Base-by-base conservation (phyloP, 768 basidiomycete species). In the Rhizopogon salebrosus region DNA sequence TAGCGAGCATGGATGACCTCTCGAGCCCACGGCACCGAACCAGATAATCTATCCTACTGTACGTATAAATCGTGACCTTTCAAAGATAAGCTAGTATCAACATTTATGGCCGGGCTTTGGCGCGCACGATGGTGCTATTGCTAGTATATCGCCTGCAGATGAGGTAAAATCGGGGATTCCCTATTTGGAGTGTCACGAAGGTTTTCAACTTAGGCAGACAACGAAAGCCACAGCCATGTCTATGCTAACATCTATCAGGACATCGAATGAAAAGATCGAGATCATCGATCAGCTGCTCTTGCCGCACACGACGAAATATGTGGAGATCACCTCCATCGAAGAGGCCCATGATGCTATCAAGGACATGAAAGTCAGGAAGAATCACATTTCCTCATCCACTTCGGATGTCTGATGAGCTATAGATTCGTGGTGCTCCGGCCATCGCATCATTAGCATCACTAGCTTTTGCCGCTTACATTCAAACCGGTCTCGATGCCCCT, bases 301-400 rank as follows among this genome's bases (percentile, higher is more conserved):
- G 7, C 94, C 93, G 0, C 88, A 89, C 63, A 79, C 76, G 1
- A 80, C 80, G n/a, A 75, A 85, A 57, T 89, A 79, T 59, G 56
- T 90, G 27, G 61, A 75, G 22, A 82, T 98, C 48, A 71, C 80
- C n/a, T 78, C 82, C 13, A 74, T 91, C 54, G 83, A 93, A 48
- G 82, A 92, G 27, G 95, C 94, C 0, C 88, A 90, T 70, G 89
- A 93, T 63, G 95, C 94, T 16, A 98, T 98, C 71, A 95, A 92
- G 72, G 78, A 86, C 14, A 98, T 98, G 95, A 95, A 93, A 80
- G 92, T 86, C 53, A 18, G 65, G 18, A 6, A 26, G 22, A n/a
- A 14, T 29, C 5, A 23, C n/a, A 43, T 37, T 7, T 23, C 20
- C 31, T 7, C 38, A 24, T 48, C 48, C 29, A 54, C 27, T 36